Evolutionary conservation across 2,329 filamentous ascomycete genomes (phyloP), one percentile per base, ranked within the genome.

Genomic region (Ciborinia camelliae): DNA sequence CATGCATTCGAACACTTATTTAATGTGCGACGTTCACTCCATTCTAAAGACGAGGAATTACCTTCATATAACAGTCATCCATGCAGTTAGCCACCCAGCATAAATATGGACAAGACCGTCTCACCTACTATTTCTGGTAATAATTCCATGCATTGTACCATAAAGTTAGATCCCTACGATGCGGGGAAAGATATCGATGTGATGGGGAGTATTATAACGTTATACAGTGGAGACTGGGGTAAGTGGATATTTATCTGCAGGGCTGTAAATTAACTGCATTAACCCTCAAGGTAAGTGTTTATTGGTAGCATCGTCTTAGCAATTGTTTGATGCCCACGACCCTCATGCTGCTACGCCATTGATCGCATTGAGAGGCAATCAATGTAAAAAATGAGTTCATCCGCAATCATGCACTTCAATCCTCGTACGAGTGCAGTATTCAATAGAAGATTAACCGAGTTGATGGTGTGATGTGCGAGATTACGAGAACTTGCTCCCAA

Each of bases 191-290:
- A 28, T 37, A 15, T 52, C 12, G 45, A n/a, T 28, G 15, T 9
- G 32, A 28, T 51, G 3, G n/a, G 12, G 15, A 20, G n/a, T 39
- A 37, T 37, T 18, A 51, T 26, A 37, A 28, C n/a, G 9, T 61
- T 52, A 39, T 51, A 39, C 32, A 39, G 18, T 30, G 23, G 45
- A 52, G 58, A 61, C 32, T 51, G 32, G 58, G 58, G 47, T 39
- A 30, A 30, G 23, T n/a, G 26, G 32, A 39, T 10, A 10, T 30
- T 23, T 52, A 18, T 26, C 45, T n/a, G 8, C 30, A 12, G 20
- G 28, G 14, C n/a, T 35, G 41, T 47, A 53, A 32, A 10, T 26
- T 23, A 32, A 59, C 41, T 14, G 37, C 14, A 35, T 12, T 8
- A 32, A 47, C 9, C 20, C 3, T 7, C 9, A 45, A 26, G 8